Evolutionary conservation across 2,329 filamentous ascomycete genomes (phyloP).

Genomic region (Aspergillus clavatus): DNA sequence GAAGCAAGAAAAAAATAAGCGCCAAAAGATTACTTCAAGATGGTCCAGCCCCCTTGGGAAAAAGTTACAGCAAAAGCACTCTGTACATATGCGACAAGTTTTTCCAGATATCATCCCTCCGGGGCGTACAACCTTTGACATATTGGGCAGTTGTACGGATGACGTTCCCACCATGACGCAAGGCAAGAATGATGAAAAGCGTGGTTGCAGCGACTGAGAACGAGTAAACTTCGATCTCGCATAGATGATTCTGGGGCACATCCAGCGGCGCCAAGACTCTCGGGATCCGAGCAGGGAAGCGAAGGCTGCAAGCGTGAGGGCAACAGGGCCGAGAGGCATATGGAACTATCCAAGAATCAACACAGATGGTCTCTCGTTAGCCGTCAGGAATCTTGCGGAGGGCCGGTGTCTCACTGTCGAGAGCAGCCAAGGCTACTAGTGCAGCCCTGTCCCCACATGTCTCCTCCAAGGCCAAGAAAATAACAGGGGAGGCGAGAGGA

Average conservation of each 20-base stretch:
- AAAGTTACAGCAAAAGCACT: not conserved
- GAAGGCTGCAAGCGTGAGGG: constrained; percentile 12
- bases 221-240: constrained; percentile 13
- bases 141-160: constrained; percentile 26
- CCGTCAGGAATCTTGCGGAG: not conserved
- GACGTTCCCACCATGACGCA: constrained; percentile 27
- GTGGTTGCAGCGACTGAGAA: constrained; percentile 28
- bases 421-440: constrained; percentile 14
- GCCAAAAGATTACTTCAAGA: not conserved
- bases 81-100: not conserved
- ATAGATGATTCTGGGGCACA: not conserved
- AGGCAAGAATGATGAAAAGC: constrained; percentile 28
- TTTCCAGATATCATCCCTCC: constrained; percentile 3
- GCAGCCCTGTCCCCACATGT: constrained; percentile 19
- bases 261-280: not conserved
- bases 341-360: constrained; percentile 17
- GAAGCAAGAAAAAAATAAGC: not conserved
- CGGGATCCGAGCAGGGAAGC: constrained; percentile 5
- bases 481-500: constrained; percentile 3
- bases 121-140: constrained; percentile 26
- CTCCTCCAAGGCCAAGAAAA: constrained; percentile 16
- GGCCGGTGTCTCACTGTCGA: not conserved
- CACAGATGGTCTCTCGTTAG: constrained; percentile 9
- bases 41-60: not conserved
- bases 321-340: constrained; percentile 25